Evolutionary conservation across 2,329 filamentous ascomycete species (phyloP), one percentile per base, ranked within the genome.

Genomic region (Bipolaris cookei): DNA sequence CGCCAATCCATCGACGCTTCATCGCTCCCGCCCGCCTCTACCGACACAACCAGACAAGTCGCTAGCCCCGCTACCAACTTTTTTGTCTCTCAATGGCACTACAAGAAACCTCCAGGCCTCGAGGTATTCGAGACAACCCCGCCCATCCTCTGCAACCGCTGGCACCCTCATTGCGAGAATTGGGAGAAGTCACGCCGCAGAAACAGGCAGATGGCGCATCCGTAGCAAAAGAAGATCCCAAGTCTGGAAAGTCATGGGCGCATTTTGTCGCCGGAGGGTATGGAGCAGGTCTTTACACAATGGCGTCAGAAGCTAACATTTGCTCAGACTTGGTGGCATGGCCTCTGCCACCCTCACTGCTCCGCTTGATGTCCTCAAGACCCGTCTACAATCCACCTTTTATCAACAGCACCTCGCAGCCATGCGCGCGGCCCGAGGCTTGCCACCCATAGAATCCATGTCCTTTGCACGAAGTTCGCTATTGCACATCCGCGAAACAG

Each of bases 251-350:
- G 77, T 92, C 92, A 76, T 96, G 92, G 90, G 90, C 92, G 60
- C 92, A 97, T 81, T 89, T 97, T 71, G 85, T 97, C 56, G 93
- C 93, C 52, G 93, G 93, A 83, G 93, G 88, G 92, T 96, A 84
- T 70, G 70, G 54, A 51, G 48, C 42, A 45, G 37, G 43, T 35
- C 41, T 44, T 34, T 32, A 23, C n/a, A 30, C 85, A n/a, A 23
- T 23, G 21, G 7, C 34, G 30, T 43, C 14, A 21, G 49, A 42
- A 35, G 48, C 66, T 73, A 41, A 73, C 58, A 35, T 4, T 4
- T n/a, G 21, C 35, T 60, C 65, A 96, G 93, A 39, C 79, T 91
- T 50, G 93, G 93, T 67, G 93, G 93, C 66, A 96, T 97, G 88
- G 92, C 91, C 16, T 89, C 94, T 10, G 91, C 94, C 21, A 88